These are phyloP conservation scores for Ascomycota sp. DNA, from an alignment of 2,329 filamentous ascomycete genomes.

Conservation along the genomic window DNA sequence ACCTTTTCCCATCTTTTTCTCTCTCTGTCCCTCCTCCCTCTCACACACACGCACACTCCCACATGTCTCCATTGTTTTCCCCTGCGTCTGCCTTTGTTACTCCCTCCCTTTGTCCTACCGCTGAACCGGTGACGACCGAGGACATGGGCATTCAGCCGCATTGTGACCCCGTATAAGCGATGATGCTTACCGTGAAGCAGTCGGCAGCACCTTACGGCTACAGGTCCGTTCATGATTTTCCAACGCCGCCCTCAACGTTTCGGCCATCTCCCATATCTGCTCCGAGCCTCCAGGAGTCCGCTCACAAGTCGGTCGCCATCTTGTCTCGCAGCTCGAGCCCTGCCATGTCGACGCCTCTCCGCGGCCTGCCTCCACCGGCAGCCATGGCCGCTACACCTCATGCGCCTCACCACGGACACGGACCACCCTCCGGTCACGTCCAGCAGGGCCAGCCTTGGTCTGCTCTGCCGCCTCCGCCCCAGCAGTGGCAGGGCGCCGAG, in stretches of 20 bases:
- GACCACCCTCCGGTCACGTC: slow-evolving; percentile 4
- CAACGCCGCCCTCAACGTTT: slow-evolving; percentile 33
- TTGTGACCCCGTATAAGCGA: slow-evolving; percentile 15
- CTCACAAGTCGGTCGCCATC: slow-evolving; percentile 18
- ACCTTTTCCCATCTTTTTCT: too few species aligned
- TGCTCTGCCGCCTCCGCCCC: slow-evolving; percentile 41
- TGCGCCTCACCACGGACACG: slow-evolving; percentile 8
- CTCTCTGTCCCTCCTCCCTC: too few species aligned
- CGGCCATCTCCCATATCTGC: slow-evolving; percentile 28
- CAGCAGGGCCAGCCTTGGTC: slow-evolving; percentile 17
- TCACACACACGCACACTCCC: background rate
- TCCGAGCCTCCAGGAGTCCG: slow-evolving; percentile 26
- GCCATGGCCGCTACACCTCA: slow-evolving; percentile 35
- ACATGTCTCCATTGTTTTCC: too few species aligned
- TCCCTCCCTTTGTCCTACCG: background rate
- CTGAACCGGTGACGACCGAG: background rate
- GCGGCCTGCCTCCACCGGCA: slow-evolving; percentile 47
- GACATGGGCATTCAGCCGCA: background rate
- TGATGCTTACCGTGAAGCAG: slow-evolving; percentile 43
- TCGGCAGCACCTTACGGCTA: slow-evolving; percentile 36
- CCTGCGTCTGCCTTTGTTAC: background rate
- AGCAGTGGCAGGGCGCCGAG: slow-evolving; percentile 46
- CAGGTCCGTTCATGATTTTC: slow-evolving; percentile 40
- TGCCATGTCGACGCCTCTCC: slow-evolving; percentile 49
- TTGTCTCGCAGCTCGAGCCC: slow-evolving; percentile 22